Evolutionary conservation across 2,329 filamentous ascomycete species (phyloP).

Genomic region (Ophiostoma novo-ulmi): DNA sequence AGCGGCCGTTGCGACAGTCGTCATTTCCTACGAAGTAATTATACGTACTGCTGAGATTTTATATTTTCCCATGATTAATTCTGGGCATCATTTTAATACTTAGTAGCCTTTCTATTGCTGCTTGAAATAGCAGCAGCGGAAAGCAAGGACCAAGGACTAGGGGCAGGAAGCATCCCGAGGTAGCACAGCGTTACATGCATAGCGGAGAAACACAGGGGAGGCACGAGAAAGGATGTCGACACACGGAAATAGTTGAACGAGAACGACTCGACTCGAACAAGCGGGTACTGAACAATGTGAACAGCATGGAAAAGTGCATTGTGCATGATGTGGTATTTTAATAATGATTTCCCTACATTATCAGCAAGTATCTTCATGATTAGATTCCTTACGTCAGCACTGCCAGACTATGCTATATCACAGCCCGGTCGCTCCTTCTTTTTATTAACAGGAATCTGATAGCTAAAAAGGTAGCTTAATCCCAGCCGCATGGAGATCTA

Average conservation of each 20-base stretch:
- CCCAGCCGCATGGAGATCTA: neutral
- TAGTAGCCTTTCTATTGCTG: neutral
- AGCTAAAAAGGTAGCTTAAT: neutral
- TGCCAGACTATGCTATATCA: neutral
- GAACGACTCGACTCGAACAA: neutral
- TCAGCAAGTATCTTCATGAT: neutral
- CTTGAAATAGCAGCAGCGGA: neutral
- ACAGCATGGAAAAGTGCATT: neutral
- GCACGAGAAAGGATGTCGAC: neutral
- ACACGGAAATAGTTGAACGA: neutral
- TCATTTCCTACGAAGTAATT: neutral
- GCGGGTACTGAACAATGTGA: neutral
- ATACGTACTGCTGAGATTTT: neutral
- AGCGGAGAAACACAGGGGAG: neutral
- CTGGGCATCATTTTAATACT: neutral
- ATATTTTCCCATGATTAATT: neutral
- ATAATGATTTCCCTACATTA: neutral
- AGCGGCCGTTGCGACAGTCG: slow-evolving; percentile 2
- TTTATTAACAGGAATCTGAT: neutral
- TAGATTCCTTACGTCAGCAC: neutral
- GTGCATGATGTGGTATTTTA: neutral
- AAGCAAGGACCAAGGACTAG: neutral
- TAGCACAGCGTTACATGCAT: neutral
- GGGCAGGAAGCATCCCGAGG: neutral
- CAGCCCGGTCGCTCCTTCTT: neutral